Base-by-base conservation (phyloP, 2,329 filamentous ascomycete species). In the Colletotrichum lentis region DNA sequence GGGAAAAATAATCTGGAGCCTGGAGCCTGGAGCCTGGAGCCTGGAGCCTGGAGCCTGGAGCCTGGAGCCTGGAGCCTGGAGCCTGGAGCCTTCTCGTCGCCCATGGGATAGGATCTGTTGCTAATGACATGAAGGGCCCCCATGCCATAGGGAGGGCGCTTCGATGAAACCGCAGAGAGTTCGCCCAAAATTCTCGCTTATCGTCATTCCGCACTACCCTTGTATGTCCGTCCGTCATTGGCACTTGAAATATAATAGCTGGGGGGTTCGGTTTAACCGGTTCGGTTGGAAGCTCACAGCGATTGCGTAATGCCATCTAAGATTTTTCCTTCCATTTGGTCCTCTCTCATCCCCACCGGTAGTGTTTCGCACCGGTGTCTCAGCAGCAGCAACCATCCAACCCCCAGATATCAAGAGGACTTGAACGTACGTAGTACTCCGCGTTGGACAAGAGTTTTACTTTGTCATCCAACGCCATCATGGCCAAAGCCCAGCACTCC, bases 201-300 rank as follows among this genome's bases (percentile, higher is more conserved):
- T 54, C 61, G 61, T 55, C 61, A 56, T 60, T 37, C 55, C 54
- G 27, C 35, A 14, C 60, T 18, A 65, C 43, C 65, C 65, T 35
- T 24, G 65, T 55, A 35, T 14, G 20, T 31, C 22, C 14, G 22
- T 8, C 60, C 54, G 12, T 31, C 22, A 58, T 24, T 24, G 20
- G 20, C 18, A 35, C 12, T 54, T 64, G n/a, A 39, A 65, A 24
- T 20, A 24, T 27, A 47, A 49, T n/a, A 22, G 14, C 58, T 2
- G 41, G 56, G 35, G 41, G 56, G n/a, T n/a, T n/a, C n/a, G n/a
- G n/a, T n/a, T n/a, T n/a, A n/a, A n/a, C n/a, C n/a, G n/a, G 35
- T 49, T 47, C 22, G 44, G 44, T 31, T 35, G 24, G 24, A 39
- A 22, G 46, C 46, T 22, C 35, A 16, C 46, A 20, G 22, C 64